Base-by-base conservation (phyloP, 805 yeast genomes). In the Wickerhamomyces alni region DNA sequence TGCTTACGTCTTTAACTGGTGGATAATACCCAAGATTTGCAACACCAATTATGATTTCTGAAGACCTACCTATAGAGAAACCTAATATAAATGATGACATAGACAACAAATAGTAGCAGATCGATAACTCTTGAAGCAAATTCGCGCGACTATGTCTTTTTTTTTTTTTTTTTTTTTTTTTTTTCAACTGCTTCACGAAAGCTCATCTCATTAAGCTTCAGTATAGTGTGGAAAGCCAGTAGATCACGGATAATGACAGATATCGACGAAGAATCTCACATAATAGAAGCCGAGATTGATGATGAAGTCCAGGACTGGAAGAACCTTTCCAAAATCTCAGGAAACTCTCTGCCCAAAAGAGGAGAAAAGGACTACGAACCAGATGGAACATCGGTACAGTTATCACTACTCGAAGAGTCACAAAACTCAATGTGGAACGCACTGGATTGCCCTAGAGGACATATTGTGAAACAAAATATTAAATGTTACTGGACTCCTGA, bases 301-400 rank as follows among this genome's bases (percentile, higher is more conserved):
- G 82, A 74, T 33, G 70, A 65, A 32, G 50, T 62, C 5, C 78
- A 71, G 44, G 82, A 78, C 45, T 79, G 85, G 85, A 62, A 70
- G 10, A 55, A 60, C 43, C 43, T 67, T 35, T 52, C 61, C 5
- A 54, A 52, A 36, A 33, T 63, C 11, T 33, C 47, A 15, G 43
- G 39, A 5, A 44, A 51, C 2, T 32, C 55, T 1, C 42, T 56
- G 19, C 89, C 89, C 3, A 82, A 78, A 47, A 65, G 91, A 44
- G 95, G 96, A 2, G 88, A 79, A 41, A 89, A 89, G 56, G 95
- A 86, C 48, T 84, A 78, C 48, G 95, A 80, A 43, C 95, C 94
- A 0, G 91, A 82, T 55, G 87, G 86, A 1, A 80, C 88, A 0
- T 49, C 52, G 6, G 54, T 65, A 6, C 93, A 85, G 55, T 56